phyloP scores from a whole-genome alignment of 805 yeast genomes.

The Candida germanica region DNA sequence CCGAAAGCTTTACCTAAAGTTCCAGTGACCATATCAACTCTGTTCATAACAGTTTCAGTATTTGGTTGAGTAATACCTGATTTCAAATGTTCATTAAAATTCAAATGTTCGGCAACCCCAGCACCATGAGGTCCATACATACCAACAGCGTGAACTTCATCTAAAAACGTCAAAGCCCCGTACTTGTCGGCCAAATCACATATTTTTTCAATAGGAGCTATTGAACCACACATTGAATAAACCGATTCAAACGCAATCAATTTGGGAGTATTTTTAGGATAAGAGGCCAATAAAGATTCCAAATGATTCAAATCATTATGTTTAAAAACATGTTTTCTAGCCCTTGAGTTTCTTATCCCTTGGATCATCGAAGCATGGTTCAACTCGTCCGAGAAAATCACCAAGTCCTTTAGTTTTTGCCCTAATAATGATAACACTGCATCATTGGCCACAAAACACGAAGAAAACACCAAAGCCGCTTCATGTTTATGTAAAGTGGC shows the following conservation, averaged over 20 bases:
- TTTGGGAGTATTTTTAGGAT: conserved; percentile 87
- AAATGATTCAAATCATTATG: conserved; percentile 86
- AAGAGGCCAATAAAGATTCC: conserved; percentile 71
- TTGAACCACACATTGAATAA: conserved; percentile 98
- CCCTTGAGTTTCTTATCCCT: conserved; percentile 88
- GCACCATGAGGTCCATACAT: conserved; percentile 99
- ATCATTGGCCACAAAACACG: conserved; percentile 96
- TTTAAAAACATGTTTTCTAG: conserved; percentile 83
- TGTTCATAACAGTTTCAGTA: conserved; percentile 67
- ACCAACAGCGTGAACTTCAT: conserved; percentile 99
- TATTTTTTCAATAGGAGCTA: conserved; percentile 87
- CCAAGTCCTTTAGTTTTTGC: conserved; percentile 83
- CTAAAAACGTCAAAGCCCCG: conserved; percentile 95
- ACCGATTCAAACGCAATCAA: conserved; percentile 96
- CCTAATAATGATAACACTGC: conserved; percentile 90
- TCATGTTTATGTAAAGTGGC: conserved; percentile 93
- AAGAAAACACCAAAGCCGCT: conserved; percentile 90
- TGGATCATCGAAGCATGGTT: conserved; percentile 98
- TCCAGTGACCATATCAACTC: conserved; percentile 95
- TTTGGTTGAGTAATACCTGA: conserved; percentile 54
- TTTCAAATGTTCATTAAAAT: conserved; percentile 76
- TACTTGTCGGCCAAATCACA: conserved; percentile 97
- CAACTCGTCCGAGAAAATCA: conserved; percentile 86
- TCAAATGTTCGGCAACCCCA: conserved; percentile 96
- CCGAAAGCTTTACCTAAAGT: conserved; percentile 97